A percentile compares a stretch with the other conserved stretches of the same genome.
phyloP scores from a whole-genome alignment of 371 early-diverging fungal species.

The Mucor irregularis region DNA sequence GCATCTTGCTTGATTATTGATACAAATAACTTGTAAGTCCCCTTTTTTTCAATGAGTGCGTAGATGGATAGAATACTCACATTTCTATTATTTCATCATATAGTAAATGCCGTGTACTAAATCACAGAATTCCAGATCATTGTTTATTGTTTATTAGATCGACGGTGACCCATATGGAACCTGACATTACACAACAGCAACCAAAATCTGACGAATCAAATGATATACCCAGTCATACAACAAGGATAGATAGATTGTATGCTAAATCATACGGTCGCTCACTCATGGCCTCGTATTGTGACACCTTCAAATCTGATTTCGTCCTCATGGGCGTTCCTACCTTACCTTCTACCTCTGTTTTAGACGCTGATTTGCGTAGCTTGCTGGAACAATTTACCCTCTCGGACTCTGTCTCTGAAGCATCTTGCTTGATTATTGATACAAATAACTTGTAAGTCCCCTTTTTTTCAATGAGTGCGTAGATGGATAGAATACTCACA shows the following conservation, averaged over 20 bases:
- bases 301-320: slow-evolving; percentile 62
- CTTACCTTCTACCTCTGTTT: slow-evolving; percentile 45
- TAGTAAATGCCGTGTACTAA: slow-evolving; percentile 40
- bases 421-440: slow-evolving; percentile 59
- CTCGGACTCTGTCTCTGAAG: slow-evolving; percentile 42
- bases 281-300: slow-evolving; percentile 61
- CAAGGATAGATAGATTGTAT: slow-evolving; percentile 46
- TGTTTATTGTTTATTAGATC: slow-evolving; percentile 28
- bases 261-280: slow-evolving; percentile 69
- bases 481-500: too few species aligned
- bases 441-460: slow-evolving; percentile 52
- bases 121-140: slow-evolving; percentile 25
- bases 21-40: slow-evolving; percentile 51
- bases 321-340: slow-evolving; percentile 63
- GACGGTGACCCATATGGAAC: slow-evolving; percentile 45
- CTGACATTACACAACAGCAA: slow-evolving; percentile 38
- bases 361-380: slow-evolving; percentile 57
- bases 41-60: too few species aligned
- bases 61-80: too few species aligned
- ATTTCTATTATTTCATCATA: too few species aligned
- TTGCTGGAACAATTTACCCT: slow-evolving; percentile 46
- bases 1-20: slow-evolving; percentile 60
- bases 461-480: too few species aligned
- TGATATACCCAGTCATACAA: slow-evolving; percentile 10
- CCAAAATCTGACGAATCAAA: slow-evolving; percentile 8